These are phyloP conservation scores for Aristolochia contorta DNA, from an alignment of 164 flowering plant genomes.

Conservation along the genomic window DNA sequence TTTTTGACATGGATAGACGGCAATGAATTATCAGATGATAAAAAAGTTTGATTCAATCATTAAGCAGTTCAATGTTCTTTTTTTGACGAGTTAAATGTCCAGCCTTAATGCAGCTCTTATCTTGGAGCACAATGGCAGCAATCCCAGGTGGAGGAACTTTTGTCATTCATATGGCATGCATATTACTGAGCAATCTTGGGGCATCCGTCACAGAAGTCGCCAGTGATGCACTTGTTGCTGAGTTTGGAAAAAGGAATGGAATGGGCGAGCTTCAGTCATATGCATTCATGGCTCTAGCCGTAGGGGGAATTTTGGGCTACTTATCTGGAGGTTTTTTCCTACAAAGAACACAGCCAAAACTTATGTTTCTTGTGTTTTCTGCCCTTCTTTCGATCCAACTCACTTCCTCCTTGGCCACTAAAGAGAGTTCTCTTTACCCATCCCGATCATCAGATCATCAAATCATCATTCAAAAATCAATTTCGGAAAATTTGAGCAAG, in stretches of 20 bases:
- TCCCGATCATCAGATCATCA: slow-evolving; percentile 16
- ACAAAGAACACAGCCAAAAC: slow-evolving; percentile 30
- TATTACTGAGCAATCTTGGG: slow-evolving; percentile 72
- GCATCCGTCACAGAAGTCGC: slow-evolving; percentile 88
- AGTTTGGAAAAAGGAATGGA: slow-evolving; percentile 49
- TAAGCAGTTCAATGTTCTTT: not conserved
- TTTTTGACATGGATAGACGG: too few species aligned
- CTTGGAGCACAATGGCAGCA: slow-evolving; percentile 71
- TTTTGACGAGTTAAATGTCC: slow-evolving; percentile 18
- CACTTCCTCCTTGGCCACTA: slow-evolving; percentile 31
- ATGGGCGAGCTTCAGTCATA: slow-evolving; percentile 67
- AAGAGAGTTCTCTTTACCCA: slow-evolving; percentile 54
- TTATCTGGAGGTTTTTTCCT: slow-evolving; percentile 59
- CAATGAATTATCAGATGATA: too few species aligned
- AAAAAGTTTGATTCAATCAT: too few species aligned
- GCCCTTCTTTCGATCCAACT: slow-evolving; percentile 50
- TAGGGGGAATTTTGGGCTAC: slow-evolving; percentile 77
- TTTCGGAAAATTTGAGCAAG: slow-evolving; percentile 27
- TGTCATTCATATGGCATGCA: slow-evolving; percentile 52
- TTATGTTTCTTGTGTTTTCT: slow-evolving; percentile 49
- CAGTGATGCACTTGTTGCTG: slow-evolving; percentile 80
- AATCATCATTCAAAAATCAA: slow-evolving; percentile 17
- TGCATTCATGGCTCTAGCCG: slow-evolving; percentile 70
- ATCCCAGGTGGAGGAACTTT: slow-evolving; percentile 42
- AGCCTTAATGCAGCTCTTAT: slow-evolving; percentile 69